Base-by-base conservation (phyloP, 2,329 filamentous ascomycete genomes). In the Parastagonospora avenae region DNA sequence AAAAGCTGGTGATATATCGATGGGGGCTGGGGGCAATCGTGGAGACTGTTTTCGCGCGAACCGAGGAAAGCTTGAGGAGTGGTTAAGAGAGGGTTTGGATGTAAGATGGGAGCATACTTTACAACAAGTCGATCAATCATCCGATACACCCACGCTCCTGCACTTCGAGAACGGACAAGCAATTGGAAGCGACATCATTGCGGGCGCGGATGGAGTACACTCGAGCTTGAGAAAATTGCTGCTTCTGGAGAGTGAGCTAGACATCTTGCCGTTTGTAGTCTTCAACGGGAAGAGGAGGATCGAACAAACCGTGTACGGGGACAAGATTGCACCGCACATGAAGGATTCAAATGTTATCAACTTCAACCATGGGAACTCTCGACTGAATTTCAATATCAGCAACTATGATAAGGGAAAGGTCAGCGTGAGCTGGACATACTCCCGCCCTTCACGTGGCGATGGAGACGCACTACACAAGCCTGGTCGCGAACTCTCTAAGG, bases 351-450 rank as follows among this genome's bases (percentile, higher is more conserved):
- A 58, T 15, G 49, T 71, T 1, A 35, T 72, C 10, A 66, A 73
- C 38, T 43, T 55, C 15, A 62, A 47, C 6, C 28, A 60, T 2
- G 55, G 53, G 1, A 54, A 62, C 12, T 52, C 54, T 1, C 28
- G 72, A 4, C 52, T 77, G 8, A 61, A 68, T 8, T 58, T 76
- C 35, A 66, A 66, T n/a, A 50, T 76, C 39, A 69, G 67, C 43
- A 52, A 62, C 3, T 50, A 52, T 4, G 51, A 37, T 11, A 36
- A 32, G 1, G 63, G 72, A 1, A 47, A 58, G 14, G 63, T 72
- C 12, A 69, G 63, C 38, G 51, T 78, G 12, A 76, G 68, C 56
- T 78, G 74, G 58, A 72, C 66, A 0, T 77, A 73, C 47, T 77
- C 76, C 2, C 69, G 76, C 0, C 63, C 70, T 8, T 64, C 68